A percentile compares a stretch with the other conserved stretches of the same genome.
Evolutionary conservation across 768 basidiomycete genomes (phyloP).

Genomic region (Rickenella mellea): DNA sequence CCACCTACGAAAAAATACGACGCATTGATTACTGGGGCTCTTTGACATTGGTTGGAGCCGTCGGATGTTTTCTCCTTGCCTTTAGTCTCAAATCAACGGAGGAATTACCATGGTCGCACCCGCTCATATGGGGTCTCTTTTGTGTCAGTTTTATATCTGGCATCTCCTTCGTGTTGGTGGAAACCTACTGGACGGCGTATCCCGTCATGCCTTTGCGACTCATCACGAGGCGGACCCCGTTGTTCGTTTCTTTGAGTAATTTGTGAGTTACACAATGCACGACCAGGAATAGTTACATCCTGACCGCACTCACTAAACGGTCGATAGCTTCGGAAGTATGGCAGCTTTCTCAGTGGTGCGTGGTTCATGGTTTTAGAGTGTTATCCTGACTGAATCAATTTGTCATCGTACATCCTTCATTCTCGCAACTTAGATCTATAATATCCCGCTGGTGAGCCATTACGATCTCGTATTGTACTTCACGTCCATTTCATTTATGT

Average conservation of each 20-base stretch:
- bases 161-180: slow-evolving; percentile 62
- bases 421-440: slow-evolving; percentile 54
- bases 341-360: slow-evolving; percentile 71
- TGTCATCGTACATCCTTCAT: slow-evolving; percentile 10
- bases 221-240: slow-evolving; percentile 67
- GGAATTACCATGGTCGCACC: slow-evolving; percentile 67
- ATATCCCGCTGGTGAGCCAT: slow-evolving; percentile 60
- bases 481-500: slow-evolving; percentile 6
- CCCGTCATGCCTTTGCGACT: slow-evolving; percentile 88
- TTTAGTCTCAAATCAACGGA: slow-evolving; percentile 72
- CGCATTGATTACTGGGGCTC: slow-evolving; percentile 85
- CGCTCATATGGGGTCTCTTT: slow-evolving; percentile 61
- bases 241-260: slow-evolving; percentile 74
- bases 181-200: slow-evolving; percentile 66
- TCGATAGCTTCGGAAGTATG: slow-evolving; percentile 46
- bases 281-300: slow-evolving; percentile 1
- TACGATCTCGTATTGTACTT: slow-evolving; percentile 5
- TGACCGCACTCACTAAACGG: not conserved
- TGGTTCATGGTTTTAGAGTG: slow-evolving; percentile 18
- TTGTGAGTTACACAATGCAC: slow-evolving; percentile 25
- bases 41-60: slow-evolving; percentile 61
- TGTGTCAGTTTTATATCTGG: slow-evolving; percentile 43
- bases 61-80: slow-evolving; percentile 67
- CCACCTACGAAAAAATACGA: slow-evolving; percentile 50
- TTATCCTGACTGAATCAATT: slow-evolving; percentile 6